Evolutionary conservation across 2,329 filamentous ascomycete genomes (phyloP).

Genomic region (Camptophora hylomeconis): DNA sequence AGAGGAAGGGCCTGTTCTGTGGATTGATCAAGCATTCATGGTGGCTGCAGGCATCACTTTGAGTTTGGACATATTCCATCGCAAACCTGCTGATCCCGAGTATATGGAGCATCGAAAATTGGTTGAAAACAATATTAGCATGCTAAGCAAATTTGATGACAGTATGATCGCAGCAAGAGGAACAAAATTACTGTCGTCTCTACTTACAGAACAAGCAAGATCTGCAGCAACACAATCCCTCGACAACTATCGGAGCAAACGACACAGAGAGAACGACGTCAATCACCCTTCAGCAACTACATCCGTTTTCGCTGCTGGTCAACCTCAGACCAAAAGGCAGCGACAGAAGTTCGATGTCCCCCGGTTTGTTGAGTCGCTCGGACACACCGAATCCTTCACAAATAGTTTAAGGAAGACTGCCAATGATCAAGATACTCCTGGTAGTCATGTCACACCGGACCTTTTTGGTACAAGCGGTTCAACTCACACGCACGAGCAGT

Average conservation of each 20-base stretch:
- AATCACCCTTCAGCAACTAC: constrained; percentile 5
- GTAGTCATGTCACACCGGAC: no score
- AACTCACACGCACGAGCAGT: no score
- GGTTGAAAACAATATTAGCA: constrained; percentile 14
- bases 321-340: constrained; percentile 5
- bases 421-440: no score
- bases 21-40: constrained; percentile 31
- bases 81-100: constrained; percentile 13
- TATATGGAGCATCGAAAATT: constrained; percentile 14
- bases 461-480: no score
- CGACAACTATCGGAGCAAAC: constrained; percentile 13
- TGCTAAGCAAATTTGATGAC: constrained; percentile 15
- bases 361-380: constrained; percentile 15
- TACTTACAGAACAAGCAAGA: constrained; percentile 16
- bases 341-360: constrained; percentile 17
- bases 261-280: constrained; percentile 8
- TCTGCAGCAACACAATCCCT: constrained; percentile 13
- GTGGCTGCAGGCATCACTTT: constrained; percentile 28
- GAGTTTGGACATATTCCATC: constrained; percentile 26
- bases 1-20: constrained; percentile 27
- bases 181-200: constrained; percentile 13
- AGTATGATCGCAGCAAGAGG: constrained; percentile 17
- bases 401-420: constrained; percentile 8
- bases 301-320: background rate
- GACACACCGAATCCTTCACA: constrained; percentile 12